Evolutionary conservation across 192 early-diverging fungal species (phyloP), one percentile per base, ranked within the genome.

Genomic region (Cladochytrium replicatum): DNA sequence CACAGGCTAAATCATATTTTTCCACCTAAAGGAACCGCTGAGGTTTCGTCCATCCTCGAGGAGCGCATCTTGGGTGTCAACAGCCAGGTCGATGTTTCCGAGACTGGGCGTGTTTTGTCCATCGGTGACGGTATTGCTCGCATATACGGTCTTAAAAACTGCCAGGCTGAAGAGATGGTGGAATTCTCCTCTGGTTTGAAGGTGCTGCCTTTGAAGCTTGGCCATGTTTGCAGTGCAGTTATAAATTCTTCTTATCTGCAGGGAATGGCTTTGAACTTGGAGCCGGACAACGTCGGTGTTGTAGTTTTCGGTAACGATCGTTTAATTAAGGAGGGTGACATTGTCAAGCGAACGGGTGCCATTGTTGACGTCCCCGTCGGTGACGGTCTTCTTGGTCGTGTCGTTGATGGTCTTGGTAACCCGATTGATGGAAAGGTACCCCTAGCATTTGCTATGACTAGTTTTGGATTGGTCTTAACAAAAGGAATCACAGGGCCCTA

Each of bases 61-160:
- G 80, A 93, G 72, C 83, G 95, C 60, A 98, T 98, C 67, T 78
- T 87, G 44, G 92, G 95, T 48, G 74, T 85, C 49, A 71, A 73
- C 74, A 66, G 75, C 54, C 75, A 81, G 55, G 81, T 83, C 61
- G 89, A 98, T 63, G 81, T 98, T 53, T 84, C 92, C 67, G 93
- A 98, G 75, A 98, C 93, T 41, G 96, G 93, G 49, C 88, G 93
- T 67, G 95, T 99, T 47, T 77, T 99, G 61, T 97, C 95, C 67
- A 93, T 99, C 62, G 93, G 95, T 86, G 95, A 99, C 74, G 95
- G 95, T 93, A 97, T 99, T 78, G 95, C 95, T 54, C 93, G 95
- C 83, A 91, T 99, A 48, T 93, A 93, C 55, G 96, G 92, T 46
- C 80, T 97, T 71, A 93, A 89, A 80, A 99, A 97, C 72, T 76